Base-by-base conservation (phyloP, 108 stramenopile genomes). In the Hondaea fermentalgiana region DNA sequence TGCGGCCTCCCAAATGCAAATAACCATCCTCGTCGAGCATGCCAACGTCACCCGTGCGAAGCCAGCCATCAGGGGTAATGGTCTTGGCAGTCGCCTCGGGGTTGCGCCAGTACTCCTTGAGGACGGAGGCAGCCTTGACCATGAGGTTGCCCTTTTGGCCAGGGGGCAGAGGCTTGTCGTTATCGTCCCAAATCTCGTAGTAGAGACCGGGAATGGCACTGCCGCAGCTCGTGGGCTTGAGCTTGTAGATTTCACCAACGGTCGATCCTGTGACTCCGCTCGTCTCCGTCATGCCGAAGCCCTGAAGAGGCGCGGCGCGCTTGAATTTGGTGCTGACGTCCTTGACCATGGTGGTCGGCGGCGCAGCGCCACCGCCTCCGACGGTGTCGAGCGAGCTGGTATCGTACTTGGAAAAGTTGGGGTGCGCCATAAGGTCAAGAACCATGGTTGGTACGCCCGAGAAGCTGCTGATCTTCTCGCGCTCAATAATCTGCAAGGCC, bases 71-170 rank as follows among this genome's bases (percentile, higher is more conserved):
- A 19, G 92, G 94, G 1, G 95, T 95, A 45, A 96, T 91, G 23
- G 96, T 89, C 87, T 96, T 95, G 60, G 94, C 94, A 88, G 95
- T 95, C 25, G 96, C 96, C 60, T 96, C 96, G 12, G 92, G 90
- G 87, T 96, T 96, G 90, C 95, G 95, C 92, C 71, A 95, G 92
- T 96, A 96, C 51, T 95, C 95, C 94, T 94, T 95, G 94, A 96
- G 43, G 19, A 88, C 3, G 43, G 59, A 55, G 10, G 60, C 60
- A 16, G 49, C 60, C 35, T 60, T 60, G n/a, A 88, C 53, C 88
- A 60, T 64, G 60, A 88, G 23, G 43, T 69, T 44, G 8, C 88
- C 88, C 29, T 47, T 47, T 5, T n/a, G n/a, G 2, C 51, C 51
- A 17, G 76, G 6, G n/a, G 76, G 76, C 6, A 83, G 19, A 12